phyloP scores from a whole-genome alignment of 331 rosid genomes.

The Acacia pycnantha region DNA sequence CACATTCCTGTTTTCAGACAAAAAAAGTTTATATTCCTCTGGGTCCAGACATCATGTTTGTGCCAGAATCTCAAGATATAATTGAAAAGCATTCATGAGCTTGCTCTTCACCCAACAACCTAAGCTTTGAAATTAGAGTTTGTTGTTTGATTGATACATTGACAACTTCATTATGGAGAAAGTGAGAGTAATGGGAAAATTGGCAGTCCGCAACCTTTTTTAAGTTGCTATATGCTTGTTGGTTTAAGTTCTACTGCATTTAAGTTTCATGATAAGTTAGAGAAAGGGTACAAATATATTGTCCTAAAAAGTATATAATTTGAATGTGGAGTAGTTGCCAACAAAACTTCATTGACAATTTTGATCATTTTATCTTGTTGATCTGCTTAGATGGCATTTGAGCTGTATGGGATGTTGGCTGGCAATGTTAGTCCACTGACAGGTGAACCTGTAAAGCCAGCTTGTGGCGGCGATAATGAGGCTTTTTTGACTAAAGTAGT shows the following conservation, averaged over 20 bases:
- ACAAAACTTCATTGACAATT: conserved; percentile 4
- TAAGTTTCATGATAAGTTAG: not conserved
- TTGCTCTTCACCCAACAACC: not conserved
- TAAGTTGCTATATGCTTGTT: not conserved
- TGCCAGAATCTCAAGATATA: not conserved
- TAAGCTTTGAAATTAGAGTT: not conserved
- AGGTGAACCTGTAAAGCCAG: conserved; percentile 91
- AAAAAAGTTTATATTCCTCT: not conserved
- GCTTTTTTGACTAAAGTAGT: conserved; percentile 78
- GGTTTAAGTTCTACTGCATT: conserved; percentile 4
- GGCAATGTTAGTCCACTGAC: conserved; percentile 85
- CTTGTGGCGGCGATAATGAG: conserved; percentile 84
- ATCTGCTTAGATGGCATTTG: conserved; percentile 85
- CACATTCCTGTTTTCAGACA: not conserved
- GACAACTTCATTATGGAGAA: not conserved
- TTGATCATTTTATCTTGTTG: conserved; percentile 20
- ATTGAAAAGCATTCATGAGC: not conserved
- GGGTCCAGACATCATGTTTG: not conserved
- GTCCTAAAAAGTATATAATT: not conserved
- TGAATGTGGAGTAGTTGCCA: conserved; percentile 18
- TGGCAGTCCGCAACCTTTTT: conserved; percentile 3
- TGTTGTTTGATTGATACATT: not conserved
- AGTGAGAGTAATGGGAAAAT: not conserved
- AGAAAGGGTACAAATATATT: not conserved
- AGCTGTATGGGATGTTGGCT: conserved; percentile 90